Evolutionary conservation across 2,329 filamentous ascomycete species (phyloP).

Genomic region (Ceratocystis colombiana): DNA sequence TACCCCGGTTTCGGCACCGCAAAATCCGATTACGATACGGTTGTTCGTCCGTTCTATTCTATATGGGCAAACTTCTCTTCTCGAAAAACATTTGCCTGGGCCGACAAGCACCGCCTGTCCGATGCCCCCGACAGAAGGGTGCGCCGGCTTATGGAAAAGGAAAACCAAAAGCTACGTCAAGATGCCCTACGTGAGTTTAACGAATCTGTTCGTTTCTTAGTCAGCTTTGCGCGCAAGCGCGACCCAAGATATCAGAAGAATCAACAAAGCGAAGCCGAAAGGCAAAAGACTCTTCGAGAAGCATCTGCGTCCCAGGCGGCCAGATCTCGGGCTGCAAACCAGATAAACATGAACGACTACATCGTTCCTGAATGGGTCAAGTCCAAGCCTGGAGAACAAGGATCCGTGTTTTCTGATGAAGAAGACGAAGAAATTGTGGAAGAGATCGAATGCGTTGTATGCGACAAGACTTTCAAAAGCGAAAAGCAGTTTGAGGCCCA

Average conservation of each 20-base stretch:
- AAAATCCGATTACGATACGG: slow-evolving; percentile 62
- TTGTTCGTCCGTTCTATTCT: slow-evolving; percentile 71
- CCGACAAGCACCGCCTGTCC: slow-evolving; percentile 69
- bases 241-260: slow-evolving; percentile 77
- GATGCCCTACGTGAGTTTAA: slow-evolving; percentile 82
- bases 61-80: slow-evolving; percentile 75
- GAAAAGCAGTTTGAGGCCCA: slow-evolving; percentile 86
- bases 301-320: slow-evolving; percentile 77
- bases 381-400: slow-evolving; percentile 52
- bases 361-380: slow-evolving; percentile 35
- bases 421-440: slow-evolving; percentile 45
- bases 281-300: slow-evolving; percentile 66
- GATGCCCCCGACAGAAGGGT: slow-evolving; percentile 80
- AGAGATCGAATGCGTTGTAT: slow-evolving; percentile 64
- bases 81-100: slow-evolving; percentile 79
- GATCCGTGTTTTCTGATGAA: slow-evolving; percentile 36
- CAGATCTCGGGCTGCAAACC: slow-evolving; percentile 68
- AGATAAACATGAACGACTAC: slow-evolving; percentile 51
- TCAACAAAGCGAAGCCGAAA: slow-evolving; percentile 65
- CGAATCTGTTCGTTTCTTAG: slow-evolving; percentile 75
- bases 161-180: slow-evolving; percentile 76
- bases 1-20: slow-evolving; percentile 78
- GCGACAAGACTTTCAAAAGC: slow-evolving; percentile 74
- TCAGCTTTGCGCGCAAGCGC: slow-evolving; percentile 80
- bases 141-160: slow-evolving; percentile 84